Conservation (phyloP, 306 rosid genomes). For the Trifolium subterraneum region DNA sequence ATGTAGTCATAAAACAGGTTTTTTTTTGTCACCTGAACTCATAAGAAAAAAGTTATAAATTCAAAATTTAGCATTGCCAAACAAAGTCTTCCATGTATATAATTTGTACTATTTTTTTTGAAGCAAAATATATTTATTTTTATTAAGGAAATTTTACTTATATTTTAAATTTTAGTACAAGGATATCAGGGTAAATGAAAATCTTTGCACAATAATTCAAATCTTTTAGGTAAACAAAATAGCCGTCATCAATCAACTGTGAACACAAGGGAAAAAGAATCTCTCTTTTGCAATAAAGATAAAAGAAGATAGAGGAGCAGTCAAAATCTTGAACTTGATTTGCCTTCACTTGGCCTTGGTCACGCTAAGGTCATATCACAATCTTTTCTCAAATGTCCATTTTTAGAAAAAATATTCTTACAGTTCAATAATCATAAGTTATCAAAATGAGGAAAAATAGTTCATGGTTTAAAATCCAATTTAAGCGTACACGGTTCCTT, state of each 20-base stretch:
- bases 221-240: conserved; percentile 3
- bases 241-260: conserved; percentile 33
- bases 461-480: conserved; percentile 9
- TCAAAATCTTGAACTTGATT: conserved; percentile 29
- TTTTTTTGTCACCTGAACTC: too few species aligned
- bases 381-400: conserved; percentile 48
- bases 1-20: too few species aligned
- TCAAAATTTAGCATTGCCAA: too few species aligned
- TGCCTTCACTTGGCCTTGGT: conserved; percentile 34
- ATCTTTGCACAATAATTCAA: conserved; percentile 15
- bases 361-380: conserved; percentile 52
- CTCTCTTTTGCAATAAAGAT: conserved; percentile 13
- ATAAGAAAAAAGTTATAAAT: too few species aligned
- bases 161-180: too few species aligned
- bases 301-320: conserved; percentile 22
- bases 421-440: conserved; percentile 23
- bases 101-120: too few species aligned
- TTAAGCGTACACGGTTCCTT: conserved; percentile 48
- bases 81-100: too few species aligned
- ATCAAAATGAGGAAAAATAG: conserved; percentile 9
- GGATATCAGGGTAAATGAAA: not conserved
- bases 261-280: conserved; percentile 25
- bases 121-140: too few species aligned
- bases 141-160: too few species aligned
- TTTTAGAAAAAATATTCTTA: conserved; percentile 1